Base-by-base conservation (phyloP, 257 asterid genomes). In the Salvia splendens region DNA sequence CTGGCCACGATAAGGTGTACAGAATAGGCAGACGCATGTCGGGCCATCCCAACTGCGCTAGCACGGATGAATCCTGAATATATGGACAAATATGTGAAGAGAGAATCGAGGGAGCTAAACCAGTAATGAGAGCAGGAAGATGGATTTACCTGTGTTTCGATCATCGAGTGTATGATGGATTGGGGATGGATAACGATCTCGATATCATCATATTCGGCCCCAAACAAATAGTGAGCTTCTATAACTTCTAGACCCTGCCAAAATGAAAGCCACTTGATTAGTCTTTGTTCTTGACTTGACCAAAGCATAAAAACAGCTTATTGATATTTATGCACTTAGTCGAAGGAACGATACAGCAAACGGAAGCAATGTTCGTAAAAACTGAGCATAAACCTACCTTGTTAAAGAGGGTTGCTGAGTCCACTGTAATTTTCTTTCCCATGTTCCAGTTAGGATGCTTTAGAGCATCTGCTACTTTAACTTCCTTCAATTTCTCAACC, bases 361-460 rank as follows among this genome's bases (percentile, higher is more conserved):
- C n/a, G 17, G 14, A 33, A 64, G 32, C 48, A n/a, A 53, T 52
- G 30, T 24, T 24, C 30, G 30, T 24, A 24, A 24, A 24, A 24
- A 24, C 30, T 17, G 30, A 24, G 30, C 30, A 24, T 1, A 61
- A 20, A 54, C 0, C 46, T 70, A 88, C 99, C 98, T 94, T 94
- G 81, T 94, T 94, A 77, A 94, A 94, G 67, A 94, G 95, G 20
- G 99, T 94, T 40, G 99, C 99, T 11, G 99, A 94, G 85, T 94
- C 99, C 32, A 94, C 99, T 0, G 99, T 94, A 46, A 94, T 91
- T 79, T 94, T 94, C 61, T 94, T 94, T 4, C 99, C 99, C 99
- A 94, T 94, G 74, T 80, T 91, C 99, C 99, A 94, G 77, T 91
- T 94, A 3, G 99, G 99, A 80, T 94, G 99, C 87, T 94, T 94